These are phyloP conservation scores for Meripilus lineatus DNA, from an alignment of 1,284 basidiomycete genomes.

Conservation along the genomic window DNA sequence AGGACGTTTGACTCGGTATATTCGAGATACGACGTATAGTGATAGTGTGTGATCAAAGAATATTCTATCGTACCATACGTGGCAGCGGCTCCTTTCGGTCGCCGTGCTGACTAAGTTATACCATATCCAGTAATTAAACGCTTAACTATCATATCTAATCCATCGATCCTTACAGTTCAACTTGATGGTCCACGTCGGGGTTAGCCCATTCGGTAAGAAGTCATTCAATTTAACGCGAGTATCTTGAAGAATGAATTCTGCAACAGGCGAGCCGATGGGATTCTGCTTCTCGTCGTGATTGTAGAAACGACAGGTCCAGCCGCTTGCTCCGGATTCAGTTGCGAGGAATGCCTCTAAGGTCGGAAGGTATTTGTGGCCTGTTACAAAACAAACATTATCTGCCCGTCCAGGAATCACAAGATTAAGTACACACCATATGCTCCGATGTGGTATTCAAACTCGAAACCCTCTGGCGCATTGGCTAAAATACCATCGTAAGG, in stretches of 20 bases:
- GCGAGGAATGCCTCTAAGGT: constrained; percentile 52
- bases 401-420: neutral
- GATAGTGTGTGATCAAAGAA: too few species aligned
- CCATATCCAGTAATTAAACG: too few species aligned
- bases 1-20: too few species aligned
- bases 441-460: constrained; percentile 49
- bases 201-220: constrained; percentile 56
- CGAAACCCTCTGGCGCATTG: constrained; percentile 40
- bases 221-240: constrained; percentile 65
- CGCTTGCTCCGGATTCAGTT: constrained; percentile 45
- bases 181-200: constrained; percentile 57
- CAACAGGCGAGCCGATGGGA: constrained; percentile 36
- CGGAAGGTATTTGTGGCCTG: constrained; percentile 56
- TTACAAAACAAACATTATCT: neutral
- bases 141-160: too few species aligned
- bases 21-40: too few species aligned
- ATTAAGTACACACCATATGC: constrained; percentile 46
- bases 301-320: constrained; percentile 63
- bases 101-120: too few species aligned
- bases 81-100: too few species aligned
- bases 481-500: constrained; percentile 55
- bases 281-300: constrained; percentile 44
- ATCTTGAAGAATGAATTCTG: constrained; percentile 48
- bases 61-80: too few species aligned
- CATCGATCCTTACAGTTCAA: too few species aligned